Evolutionary conservation across 2,329 filamentous ascomycete genomes (phyloP).

Genomic region (Ascomycota sp.): DNA sequence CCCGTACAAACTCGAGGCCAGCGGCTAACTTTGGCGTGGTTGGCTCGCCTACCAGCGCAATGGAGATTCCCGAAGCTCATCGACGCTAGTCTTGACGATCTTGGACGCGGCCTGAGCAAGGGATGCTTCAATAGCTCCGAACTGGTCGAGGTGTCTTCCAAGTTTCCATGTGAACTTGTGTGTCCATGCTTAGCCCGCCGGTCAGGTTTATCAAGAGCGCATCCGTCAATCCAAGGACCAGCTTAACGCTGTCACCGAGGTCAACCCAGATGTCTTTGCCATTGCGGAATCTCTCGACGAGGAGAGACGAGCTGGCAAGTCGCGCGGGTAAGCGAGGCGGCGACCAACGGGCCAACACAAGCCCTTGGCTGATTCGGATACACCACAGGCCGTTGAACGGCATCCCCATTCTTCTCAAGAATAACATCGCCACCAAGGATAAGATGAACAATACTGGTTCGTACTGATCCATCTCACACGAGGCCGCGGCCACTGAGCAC

Average conservation of each 20-base stretch:
- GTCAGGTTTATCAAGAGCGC: conserved; percentile 6
- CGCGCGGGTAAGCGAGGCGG: conserved; percentile 3
- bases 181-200: too few relatives aligned
- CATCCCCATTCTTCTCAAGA: conserved; percentile 41
- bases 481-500: not conserved
- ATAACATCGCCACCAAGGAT: conserved; percentile 40
- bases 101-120: not conserved
- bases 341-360: not conserved
- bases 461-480: not conserved
- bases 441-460: conserved; percentile 30
- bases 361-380: not conserved
- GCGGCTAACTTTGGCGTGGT: not conserved
- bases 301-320: conserved; percentile 10
- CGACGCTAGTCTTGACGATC: not conserved
- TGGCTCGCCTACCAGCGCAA: not conserved
- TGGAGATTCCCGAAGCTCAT: not conserved
- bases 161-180: too few relatives aligned
- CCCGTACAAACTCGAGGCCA: not conserved
- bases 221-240: conserved; percentile 7
- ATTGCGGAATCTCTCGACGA: conserved; percentile 12
- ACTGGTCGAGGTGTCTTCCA: not conserved
- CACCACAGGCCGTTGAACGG: conserved; percentile 30
- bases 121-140: not conserved
- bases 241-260: conserved; percentile 13
- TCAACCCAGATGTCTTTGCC: conserved; percentile 13